These are phyloP conservation scores for Coemansia sp. DNA, from an alignment of 192 early-diverging fungal genomes.

Conservation along the genomic window DNA sequence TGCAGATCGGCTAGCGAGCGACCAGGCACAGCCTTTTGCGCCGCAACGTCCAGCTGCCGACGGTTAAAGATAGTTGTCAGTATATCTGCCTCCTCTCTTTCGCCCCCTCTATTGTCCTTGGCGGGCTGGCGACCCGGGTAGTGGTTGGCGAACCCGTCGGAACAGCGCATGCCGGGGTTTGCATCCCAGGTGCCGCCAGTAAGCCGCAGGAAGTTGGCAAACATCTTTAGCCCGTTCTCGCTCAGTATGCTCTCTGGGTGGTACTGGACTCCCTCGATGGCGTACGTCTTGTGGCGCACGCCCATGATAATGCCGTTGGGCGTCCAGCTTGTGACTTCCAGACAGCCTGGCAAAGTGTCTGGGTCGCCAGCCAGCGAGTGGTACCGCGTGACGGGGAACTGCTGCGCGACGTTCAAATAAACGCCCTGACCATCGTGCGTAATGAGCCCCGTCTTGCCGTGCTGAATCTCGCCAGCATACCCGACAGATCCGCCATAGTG, in stretches of 20 bases:
- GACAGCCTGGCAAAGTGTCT: conserved; percentile 68
- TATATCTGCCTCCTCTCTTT: conserved; percentile 54
- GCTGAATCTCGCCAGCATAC: conserved; percentile 93
- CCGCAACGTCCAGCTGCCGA: conserved; percentile 73
- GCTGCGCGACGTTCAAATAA: conserved; percentile 78
- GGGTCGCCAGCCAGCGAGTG: conserved; percentile 92
- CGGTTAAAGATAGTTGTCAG: conserved; percentile 78
- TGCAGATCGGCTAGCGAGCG: conserved; percentile 63
- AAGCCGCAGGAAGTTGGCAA: conserved; percentile 87
- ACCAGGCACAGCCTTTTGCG: conserved; percentile 69
- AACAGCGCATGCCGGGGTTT: conserved; percentile 44
- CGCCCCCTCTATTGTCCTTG: background rate
- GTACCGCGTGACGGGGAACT: conserved; percentile 87
- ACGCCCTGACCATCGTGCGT: conserved; percentile 88
- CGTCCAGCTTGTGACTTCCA: conserved; percentile 86
- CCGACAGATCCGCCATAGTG: conserved; percentile 89
- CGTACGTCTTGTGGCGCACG: conserved; percentile 80
- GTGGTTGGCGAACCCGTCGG: conserved; percentile 13
- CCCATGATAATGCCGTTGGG: conserved; percentile 89
- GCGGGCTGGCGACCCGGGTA: conserved; percentile 19
- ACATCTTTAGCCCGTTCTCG: conserved; percentile 82
- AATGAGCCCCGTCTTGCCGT: conserved; percentile 92
- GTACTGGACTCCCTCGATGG: conserved; percentile 96
- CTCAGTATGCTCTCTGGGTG: conserved; percentile 97
- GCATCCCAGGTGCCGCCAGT: conserved; percentile 82